phyloP scores from a whole-genome alignment of 352 stramenopile genomes.

The Phytophthora sojae region DNA sequence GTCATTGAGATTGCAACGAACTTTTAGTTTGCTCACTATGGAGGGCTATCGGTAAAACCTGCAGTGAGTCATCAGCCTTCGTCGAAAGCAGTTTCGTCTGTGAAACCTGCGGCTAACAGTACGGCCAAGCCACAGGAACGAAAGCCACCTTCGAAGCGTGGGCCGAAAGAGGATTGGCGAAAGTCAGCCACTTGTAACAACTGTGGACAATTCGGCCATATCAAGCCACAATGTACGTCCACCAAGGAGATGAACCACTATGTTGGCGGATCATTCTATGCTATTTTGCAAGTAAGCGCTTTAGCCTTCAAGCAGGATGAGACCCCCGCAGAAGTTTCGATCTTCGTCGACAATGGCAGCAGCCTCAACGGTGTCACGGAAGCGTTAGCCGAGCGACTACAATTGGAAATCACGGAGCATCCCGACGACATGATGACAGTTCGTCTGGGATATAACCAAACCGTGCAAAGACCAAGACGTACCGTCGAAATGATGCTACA shows the following conservation, averaged over 20 bases:
- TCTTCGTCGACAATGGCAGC: slow-evolving; percentile 13
- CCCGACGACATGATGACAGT: slow-evolving; percentile 7
- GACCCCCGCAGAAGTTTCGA: neutral
- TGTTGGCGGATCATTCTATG: neutral
- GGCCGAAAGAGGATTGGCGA: neutral
- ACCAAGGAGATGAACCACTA: slow-evolving; percentile 10
- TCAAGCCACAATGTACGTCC: neutral
- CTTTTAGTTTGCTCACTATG: too few relatives aligned
- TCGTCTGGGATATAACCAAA: slow-evolving; percentile 7
- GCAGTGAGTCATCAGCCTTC: too few relatives aligned
- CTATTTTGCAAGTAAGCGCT: slow-evolving; percentile 10
- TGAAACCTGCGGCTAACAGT: neutral
- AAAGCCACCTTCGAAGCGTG: slow-evolving; percentile 2
- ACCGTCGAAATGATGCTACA: slow-evolving; percentile 9
- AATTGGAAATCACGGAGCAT: slow-evolving; percentile 5
- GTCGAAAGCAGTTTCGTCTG: too few relatives aligned
- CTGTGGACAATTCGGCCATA: slow-evolving; percentile 10
- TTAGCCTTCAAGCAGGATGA: slow-evolving; percentile 3
- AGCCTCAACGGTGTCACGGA: slow-evolving; percentile 8
- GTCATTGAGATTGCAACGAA: too few relatives aligned
- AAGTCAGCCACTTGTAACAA: slow-evolving; percentile 10
- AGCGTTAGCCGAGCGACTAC: neutral
- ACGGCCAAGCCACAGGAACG: neutral
- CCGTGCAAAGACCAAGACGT: neutral
- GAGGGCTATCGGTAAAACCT: too few relatives aligned